These are phyloP conservation scores for Teratosphaeria zuluensis DNA, from an alignment of 2,329 filamentous ascomycete species.

Conservation along the genomic window DNA sequence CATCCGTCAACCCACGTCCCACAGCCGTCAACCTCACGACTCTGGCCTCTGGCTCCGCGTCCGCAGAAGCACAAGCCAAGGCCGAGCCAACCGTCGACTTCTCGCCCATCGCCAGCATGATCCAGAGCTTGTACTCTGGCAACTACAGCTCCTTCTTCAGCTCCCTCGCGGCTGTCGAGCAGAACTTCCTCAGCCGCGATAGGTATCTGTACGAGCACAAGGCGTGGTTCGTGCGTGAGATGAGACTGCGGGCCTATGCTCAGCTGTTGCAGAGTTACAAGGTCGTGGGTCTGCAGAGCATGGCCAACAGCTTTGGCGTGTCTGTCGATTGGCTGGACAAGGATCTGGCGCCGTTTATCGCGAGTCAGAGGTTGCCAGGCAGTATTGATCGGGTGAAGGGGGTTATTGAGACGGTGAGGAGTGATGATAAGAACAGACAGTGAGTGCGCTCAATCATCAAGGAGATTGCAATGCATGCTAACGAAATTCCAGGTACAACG, in stretches of 20 bases:
- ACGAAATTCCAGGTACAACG: constrained; percentile 55
- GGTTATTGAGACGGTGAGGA: constrained; percentile 94
- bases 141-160: constrained; percentile 92
- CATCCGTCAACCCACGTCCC: constrained; percentile 42
- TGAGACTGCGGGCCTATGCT: constrained; percentile 92
- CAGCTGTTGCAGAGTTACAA: constrained; percentile 96
- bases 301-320: constrained; percentile 95
- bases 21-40: constrained; percentile 82
- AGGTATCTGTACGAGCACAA: constrained; percentile 93
- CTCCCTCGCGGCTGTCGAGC: constrained; percentile 80
- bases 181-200: constrained; percentile 86
- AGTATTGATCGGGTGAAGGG: constrained; percentile 96
- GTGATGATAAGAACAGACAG: constrained; percentile 99
- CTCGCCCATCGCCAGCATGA: constrained; percentile 73
- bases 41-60: constrained; percentile 51
- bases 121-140: constrained; percentile 84
- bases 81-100: constrained; percentile 81
- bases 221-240: constrained; percentile 95
- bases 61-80: constrained; percentile 55
- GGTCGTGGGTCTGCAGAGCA: constrained; percentile 90
- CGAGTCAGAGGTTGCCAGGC: constrained; percentile 84
- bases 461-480: neutral
- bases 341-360: constrained; percentile 94
- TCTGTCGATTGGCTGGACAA: constrained; percentile 92
- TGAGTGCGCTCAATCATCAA: constrained; percentile 14